Evolutionary conservation across 192 early-diverging fungal species (phyloP), one percentile per base, ranked within the genome.

Genomic region (Neocallimastix lanati): DNA sequence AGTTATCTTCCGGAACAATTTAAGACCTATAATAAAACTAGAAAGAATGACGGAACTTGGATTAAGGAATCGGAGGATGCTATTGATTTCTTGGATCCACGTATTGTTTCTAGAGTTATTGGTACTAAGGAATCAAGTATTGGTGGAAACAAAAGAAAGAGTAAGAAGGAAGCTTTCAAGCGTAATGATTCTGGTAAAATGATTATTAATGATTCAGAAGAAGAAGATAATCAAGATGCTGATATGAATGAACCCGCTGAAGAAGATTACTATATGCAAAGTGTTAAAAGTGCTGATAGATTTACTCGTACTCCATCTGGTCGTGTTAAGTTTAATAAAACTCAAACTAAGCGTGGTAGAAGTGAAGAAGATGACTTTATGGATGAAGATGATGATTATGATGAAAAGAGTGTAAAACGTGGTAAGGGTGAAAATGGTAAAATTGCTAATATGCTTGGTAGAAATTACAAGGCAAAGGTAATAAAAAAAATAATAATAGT

Each of bases 11-110:
- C 88, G 18, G 88, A 88, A 21, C 81, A 83, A 40, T 87, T 88
- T 78, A 76, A 80, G 27, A 82, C 84, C 12, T 93, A 88, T 86
- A 94, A 93, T 79, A 87, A 89, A 81, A 93, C 93, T 82, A 89
- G 90, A 76, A 88, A 85, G 76, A 85, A 86, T 25, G 88, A 90
- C 50, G 88, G 88, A 21, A 84, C 37, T 40, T 82, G 67, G 67
- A 88, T 90, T 80, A 81, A 83, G 16, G 89, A 89, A 81, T 87
- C 81, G n/a, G 78, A 33, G 12, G 81, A 81, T 29, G 82, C 87
- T 50, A 82, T 98, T 50, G 97, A 99, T 87, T 96, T 98, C 82
- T 85, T 99, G 81, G 96, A 97, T 84, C 87, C 90, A 28, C 85
- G 89, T 76, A 93, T 94, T 28, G 92, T 98, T 29, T 87, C 86